Percentiles rank a stretch among this genome's conserved stretches.
Evolutionary conservation across 179 eudicot species (phyloP).

Genomic region (Vitellaria paradoxa): DNA sequence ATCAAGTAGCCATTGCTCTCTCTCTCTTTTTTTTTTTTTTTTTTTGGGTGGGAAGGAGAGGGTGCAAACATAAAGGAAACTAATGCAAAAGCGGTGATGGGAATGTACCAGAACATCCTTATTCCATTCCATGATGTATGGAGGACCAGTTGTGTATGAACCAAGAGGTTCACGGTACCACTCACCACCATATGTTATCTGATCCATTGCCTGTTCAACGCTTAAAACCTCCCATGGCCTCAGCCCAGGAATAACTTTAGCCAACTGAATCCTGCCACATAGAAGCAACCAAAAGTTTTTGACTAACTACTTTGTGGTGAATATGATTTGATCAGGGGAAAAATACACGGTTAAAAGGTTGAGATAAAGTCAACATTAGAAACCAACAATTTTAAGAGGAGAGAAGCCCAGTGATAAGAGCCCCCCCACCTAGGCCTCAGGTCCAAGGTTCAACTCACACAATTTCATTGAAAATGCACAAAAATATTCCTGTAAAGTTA

Average conservation of each 20-base stretch:
- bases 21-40: too few species aligned
- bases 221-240: slow-evolving; percentile 97
- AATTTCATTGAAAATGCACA: neutral
- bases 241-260: slow-evolving; percentile 80
- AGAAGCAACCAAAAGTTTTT: slow-evolving; percentile 4
- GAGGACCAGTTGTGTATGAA: slow-evolving; percentile 79
- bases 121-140: slow-evolving; percentile 68
- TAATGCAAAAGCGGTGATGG: neutral
- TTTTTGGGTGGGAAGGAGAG: neutral
- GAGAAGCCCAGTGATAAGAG: too few species aligned
- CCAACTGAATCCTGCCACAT: slow-evolving; percentile 56
- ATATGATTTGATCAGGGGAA: neutral
- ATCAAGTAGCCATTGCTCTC: neutral
- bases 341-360: neutral
- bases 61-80: neutral
- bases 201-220: slow-evolving; percentile 92
- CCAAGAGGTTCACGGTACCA: slow-evolving; percentile 92
- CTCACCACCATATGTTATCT: slow-evolving; percentile 63
- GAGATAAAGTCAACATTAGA: neutral
- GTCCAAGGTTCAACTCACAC: too few species aligned
- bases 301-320: neutral
- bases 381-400: neutral
- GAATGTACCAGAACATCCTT: slow-evolving; percentile 51
- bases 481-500: too few species aligned
- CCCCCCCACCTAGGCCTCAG: too few species aligned